Conservation (phyloP, 2,329 filamentous ascomycete species). For the Penicillium vulpinum region DNA sequence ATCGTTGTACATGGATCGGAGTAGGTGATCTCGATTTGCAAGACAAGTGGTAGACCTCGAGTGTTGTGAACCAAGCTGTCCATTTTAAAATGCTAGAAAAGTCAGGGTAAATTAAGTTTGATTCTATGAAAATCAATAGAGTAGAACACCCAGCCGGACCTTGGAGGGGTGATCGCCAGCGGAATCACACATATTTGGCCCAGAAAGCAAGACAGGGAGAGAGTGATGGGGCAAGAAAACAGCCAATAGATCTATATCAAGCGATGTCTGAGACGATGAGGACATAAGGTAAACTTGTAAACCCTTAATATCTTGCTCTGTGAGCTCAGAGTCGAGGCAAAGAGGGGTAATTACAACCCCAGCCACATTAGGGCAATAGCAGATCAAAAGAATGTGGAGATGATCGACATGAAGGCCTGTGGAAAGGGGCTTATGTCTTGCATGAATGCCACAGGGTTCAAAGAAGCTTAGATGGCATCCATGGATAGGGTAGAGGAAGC, state of each 20-base stretch:
- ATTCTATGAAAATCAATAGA: neutral
- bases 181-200: neutral
- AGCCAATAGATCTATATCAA: neutral
- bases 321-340: neutral
- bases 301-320: neutral
- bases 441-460: slow-evolving; percentile 7
- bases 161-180: neutral
- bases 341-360: slow-evolving; percentile 17
- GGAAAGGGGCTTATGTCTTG: slow-evolving; percentile 22
- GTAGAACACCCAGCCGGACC: too few species aligned
- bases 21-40: neutral
- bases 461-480: slow-evolving; percentile 1
- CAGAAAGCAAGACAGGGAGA: neutral
- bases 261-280: slow-evolving; percentile 3
- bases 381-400: slow-evolving; percentile 3
- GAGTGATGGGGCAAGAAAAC: neutral
- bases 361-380: slow-evolving; percentile 19
- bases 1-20: neutral
- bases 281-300: slow-evolving; percentile 1
- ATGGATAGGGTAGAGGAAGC: neutral
- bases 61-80: neutral
- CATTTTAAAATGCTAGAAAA: neutral
- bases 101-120: neutral
- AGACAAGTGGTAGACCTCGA: neutral
- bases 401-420: slow-evolving; percentile 18